Base-by-base conservation (phyloP, 805 yeast species). In the Lachancea dasiensis region DNA sequence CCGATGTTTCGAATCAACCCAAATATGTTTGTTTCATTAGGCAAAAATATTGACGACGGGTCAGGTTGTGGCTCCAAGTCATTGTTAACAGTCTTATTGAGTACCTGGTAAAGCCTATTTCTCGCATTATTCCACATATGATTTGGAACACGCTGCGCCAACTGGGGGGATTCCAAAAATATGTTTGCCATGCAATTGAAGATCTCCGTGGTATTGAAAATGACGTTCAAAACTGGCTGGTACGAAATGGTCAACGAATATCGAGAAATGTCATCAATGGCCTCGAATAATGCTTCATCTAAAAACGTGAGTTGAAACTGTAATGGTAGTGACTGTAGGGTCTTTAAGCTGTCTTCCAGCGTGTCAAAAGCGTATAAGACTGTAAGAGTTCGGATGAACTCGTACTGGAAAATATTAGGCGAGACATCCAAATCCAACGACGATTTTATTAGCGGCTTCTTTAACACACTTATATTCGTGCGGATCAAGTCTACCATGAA, bases 361-460 rank as follows among this genome's bases (percentile, higher is more conserved):
- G 77, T 59, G 49, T 81, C 87, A 56, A 75, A 65, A 2, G 75
- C 60, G 51, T 70, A 73, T 0, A 71, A 54, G 5, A 79, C 58
- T 0, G 68, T 64, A 41, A 78, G 65, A 20, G 70, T 69, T 39
- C 79, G 77, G 2, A 80, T 52, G 3, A 73, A 53, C 40, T 68
- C 69, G 15, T 53, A 55, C 43, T 70, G 80, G 38, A 69, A 64
- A 4, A 69, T 67, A 33, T 55, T 54, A 6, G 60, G 54, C 1
- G 51, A 52, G 9, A 56, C 56, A 15, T 54, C 53, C 9, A 52
- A 26, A 40, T 31, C 14, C 36, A 36, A 11, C 22, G 47, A 42
- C 3, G 47, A 40, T 20, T 51, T 50, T 16, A 43, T 46, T 8
- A 54, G 28, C 10, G 57, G 47, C 31, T 46, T 44, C 36, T 52